phyloP scores from a whole-genome alignment of 148 eudicot genomes.

The Fagopyrum esculentum region DNA sequence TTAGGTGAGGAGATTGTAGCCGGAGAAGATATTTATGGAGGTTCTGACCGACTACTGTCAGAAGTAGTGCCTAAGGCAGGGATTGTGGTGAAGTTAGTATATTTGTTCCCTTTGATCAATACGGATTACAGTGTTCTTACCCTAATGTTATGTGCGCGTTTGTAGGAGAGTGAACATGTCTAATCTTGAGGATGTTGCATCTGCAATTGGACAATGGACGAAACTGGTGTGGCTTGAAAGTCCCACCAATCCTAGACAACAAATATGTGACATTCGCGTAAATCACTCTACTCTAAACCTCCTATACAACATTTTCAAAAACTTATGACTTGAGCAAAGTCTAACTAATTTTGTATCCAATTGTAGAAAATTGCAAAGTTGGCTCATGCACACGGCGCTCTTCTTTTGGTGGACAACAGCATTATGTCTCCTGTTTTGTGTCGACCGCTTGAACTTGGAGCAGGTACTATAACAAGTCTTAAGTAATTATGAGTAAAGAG shows the following conservation, averaged over 20 bases:
- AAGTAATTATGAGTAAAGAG: too few species aligned
- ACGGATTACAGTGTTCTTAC: too few species aligned
- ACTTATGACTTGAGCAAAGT: too few species aligned
- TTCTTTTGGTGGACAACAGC: constrained; percentile 94
- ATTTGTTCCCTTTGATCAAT: neutral
- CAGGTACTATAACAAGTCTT: constrained; percentile 39
- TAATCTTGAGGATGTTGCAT: neutral
- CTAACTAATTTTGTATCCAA: too few species aligned
- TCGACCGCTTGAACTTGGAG: constrained; percentile 90
- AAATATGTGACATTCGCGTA: neutral
- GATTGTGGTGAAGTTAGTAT: neutral
- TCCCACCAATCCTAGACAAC: neutral
- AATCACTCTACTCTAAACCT: too few species aligned
- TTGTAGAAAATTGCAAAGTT: constrained; percentile 77
- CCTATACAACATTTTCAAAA: too few species aligned
- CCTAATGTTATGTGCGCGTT: too few species aligned
- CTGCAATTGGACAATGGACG: neutral
- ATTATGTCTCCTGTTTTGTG: constrained; percentile 97
- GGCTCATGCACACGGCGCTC: constrained; percentile 90
- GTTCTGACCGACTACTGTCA: neutral
- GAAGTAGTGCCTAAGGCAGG: neutral
- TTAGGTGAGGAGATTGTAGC: neutral
- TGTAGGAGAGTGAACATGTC: constrained; percentile 1
- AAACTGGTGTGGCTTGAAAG: neutral
- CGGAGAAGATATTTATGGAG: neutral